Evolutionary conservation across 2,329 filamentous ascomycete species (phyloP), one percentile per base, ranked within the genome.

Genomic region (Cladosporium phlei): DNA sequence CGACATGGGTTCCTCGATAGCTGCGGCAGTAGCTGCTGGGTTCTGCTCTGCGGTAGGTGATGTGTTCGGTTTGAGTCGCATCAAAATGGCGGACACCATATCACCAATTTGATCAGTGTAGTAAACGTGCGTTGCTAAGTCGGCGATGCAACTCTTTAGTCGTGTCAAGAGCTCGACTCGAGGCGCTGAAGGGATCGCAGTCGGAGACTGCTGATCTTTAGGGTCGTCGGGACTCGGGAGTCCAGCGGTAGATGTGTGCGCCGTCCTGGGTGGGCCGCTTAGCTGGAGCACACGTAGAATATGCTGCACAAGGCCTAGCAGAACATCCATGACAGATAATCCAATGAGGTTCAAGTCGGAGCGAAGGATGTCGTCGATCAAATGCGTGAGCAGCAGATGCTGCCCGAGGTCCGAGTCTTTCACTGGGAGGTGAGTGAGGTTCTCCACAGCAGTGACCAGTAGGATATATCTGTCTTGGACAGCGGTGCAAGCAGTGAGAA

Each of bases 71-170:
- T 86, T 93, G 22, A 97, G 74, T 16, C 88, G 83, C 22, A 79
- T 71, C 12, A 97, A 70, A 34, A 97, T 83, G 1, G 88, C 82
- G 16, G 82, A 78, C 42, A 96, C 82, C 88, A 97, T 96, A 66
- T 98, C 93, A 1, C 86, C 83, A 46, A 97, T 88, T 66, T 98
- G 93, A 58, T 97, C 91, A 2, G 87, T 87, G 64, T 98, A 98
- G 71, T 98, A 98, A 24, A 96, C 83, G 61, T 98, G 93, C 1
- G 88, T 95, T 2, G 90, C 89, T 21, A 98, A 73, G 62, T 90
- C 82, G n/a, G 88, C 88, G 51, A 96, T 89, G 67, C 88, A 95
- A 55, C 79, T 76, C 63, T 93, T 84, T 12, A 97, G 76, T 24
- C 83, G 79, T 25, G 73, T 66, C 21, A 95, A 70, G 12, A 96